These are phyloP conservation scores for Sclerotinia spermophila DNA, from an alignment of 2,329 filamentous ascomycete species.

Conservation along the genomic window DNA sequence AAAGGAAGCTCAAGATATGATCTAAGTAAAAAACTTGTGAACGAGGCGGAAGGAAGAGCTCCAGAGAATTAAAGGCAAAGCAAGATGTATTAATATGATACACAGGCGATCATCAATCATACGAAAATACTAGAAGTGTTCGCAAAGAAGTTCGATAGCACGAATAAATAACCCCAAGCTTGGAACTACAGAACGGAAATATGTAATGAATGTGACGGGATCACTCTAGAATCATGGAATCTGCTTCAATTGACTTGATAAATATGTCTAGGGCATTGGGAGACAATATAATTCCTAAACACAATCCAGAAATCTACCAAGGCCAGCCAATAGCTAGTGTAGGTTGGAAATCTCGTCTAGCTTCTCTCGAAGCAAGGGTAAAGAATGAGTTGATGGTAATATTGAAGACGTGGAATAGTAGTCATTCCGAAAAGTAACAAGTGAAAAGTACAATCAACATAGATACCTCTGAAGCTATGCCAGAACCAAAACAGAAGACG, in stretches of 20 bases:
- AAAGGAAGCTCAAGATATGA: neutral
- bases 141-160: no score
- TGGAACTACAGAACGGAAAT: no score
- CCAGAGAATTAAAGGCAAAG: neutral
- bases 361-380: neutral
- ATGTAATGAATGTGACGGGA: neutral
- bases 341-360: neutral
- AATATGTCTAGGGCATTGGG: neutral
- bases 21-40: neutral
- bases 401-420: neutral
- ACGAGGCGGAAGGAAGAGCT: neutral
- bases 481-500: neutral
- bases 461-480: neutral
- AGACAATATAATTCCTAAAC: neutral
- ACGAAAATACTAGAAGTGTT: neutral
- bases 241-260: neutral
- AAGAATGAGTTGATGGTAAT: neutral
- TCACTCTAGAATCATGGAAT: neutral
- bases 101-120: neutral
- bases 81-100: neutral
- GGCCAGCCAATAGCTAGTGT: neutral
- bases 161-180: neutral
- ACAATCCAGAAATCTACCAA: neutral
- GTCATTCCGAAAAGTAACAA: neutral
- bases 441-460: accelerated